Evolutionary conservation across 1,139 yeast species (phyloP).

Genomic region (Blastobotrys malaysiensis): DNA sequence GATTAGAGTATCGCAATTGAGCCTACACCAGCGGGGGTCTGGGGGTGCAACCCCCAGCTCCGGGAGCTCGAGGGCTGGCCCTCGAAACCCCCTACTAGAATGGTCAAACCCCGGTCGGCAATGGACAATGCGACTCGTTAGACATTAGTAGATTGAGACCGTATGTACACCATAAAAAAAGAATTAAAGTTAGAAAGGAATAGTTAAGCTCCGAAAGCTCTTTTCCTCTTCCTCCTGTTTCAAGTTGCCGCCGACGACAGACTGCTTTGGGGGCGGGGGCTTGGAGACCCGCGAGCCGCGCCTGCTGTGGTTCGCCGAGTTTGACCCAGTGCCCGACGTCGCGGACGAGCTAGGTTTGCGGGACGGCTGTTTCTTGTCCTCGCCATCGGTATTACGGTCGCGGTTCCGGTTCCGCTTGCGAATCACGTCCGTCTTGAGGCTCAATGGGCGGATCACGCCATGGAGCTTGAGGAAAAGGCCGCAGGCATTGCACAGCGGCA

Average conservation of each 20-base stretch:
- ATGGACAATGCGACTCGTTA: not conserved
- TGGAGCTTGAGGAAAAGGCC: conserved; percentile 86
- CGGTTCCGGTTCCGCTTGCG: conserved; percentile 55
- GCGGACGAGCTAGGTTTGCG: not conserved
- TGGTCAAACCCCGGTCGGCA: too few relatives aligned
- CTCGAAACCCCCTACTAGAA: too few relatives aligned
- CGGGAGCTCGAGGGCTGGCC: too few relatives aligned
- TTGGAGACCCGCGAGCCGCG: not conserved
- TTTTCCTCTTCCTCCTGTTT: conserved; percentile 1
- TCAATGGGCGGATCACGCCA: conserved; percentile 88
- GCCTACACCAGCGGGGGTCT: too few relatives aligned
- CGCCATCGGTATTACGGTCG: conserved; percentile 3
- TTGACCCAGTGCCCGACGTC: not conserved
- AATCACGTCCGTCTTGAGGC: conserved; percentile 86
- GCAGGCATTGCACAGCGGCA: conserved; percentile 92
- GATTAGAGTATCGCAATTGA: too few relatives aligned
- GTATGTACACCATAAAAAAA: not conserved
- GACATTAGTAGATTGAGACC: not conserved
- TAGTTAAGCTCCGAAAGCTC: not conserved
- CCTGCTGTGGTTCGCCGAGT: not conserved
- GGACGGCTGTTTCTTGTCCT: not conserved
- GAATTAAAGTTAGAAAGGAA: conserved; percentile 2
- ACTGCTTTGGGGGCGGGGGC: not conserved
- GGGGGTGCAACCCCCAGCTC: too few relatives aligned
- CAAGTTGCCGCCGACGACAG: not conserved